Base-by-base conservation (phyloP, 1,139 yeast species). In the Taphrina confusa region DNA sequence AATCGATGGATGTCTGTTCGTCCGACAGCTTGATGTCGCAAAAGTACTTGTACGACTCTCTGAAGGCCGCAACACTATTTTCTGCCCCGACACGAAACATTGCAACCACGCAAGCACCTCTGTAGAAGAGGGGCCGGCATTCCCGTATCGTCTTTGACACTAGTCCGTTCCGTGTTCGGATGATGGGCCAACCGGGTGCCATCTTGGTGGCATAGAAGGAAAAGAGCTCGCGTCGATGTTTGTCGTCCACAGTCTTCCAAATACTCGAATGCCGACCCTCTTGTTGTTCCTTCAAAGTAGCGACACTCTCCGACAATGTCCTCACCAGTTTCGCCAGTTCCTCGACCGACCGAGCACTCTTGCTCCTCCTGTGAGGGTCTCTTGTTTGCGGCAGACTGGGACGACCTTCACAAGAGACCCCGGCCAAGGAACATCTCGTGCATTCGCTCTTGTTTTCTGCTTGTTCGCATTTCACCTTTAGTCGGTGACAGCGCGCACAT, bases 401-500 rank as follows among this genome's bases (percentile, higher is more conserved):
- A 1, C 42, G 42, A 5, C 42, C 42, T 18, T 37, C 42, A n/a
- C 42, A 37, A 12, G 42, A 1, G 9, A 16, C 25, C 9, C 42
- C 42, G 25, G 42, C 42, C 22, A 25, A 37, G 25, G 42, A 37
- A 18, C 42, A 37, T 37, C 42, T 16, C n/a, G 5, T 18, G 23
- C 42, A 37, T 25, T 37, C 42, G 9, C 20, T 37, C 9, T n/a
- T 37, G 42, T 37, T 16, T 11, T 37, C 42, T 16, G 42, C 42
- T 25, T 37, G 42, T 16, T 37, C 42, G 20, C 42, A 37, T 37
- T 25, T 37, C 25, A 37, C 42, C 20, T 37, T 37, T 1, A 37
- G 25, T 16, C 42, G 42, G n/a, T 37, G 42, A 18, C 42, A 37
- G 42, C 42, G 42, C 25, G 42, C 42, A 37, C 42, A 37, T 9